Conservation (phyloP, 192 early-diverging fungal genomes). For the Dissophora globulifera region DNA sequence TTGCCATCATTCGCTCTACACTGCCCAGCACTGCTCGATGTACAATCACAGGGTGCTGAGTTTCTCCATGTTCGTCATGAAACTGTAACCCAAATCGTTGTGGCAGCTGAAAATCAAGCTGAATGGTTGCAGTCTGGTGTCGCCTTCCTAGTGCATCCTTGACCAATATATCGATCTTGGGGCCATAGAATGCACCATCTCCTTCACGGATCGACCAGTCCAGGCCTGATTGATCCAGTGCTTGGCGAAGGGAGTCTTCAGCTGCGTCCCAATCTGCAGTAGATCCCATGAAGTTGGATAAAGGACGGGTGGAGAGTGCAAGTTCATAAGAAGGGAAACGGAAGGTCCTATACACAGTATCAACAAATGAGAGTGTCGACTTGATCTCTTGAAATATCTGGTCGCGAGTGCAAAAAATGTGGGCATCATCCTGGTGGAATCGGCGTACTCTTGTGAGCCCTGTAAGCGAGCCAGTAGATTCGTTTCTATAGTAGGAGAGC, state of each 20-base stretch:
- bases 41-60: slow-evolving; percentile 89
- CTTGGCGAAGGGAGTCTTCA: slow-evolving; percentile 76
- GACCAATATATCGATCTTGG: slow-evolving; percentile 94
- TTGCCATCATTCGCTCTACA: slow-evolving; percentile 95
- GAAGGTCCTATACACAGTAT: slow-evolving; percentile 82
- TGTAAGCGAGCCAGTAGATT: slow-evolving; percentile 87
- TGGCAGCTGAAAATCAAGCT: slow-evolving; percentile 96
- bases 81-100: slow-evolving; percentile 85
- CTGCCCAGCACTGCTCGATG: slow-evolving; percentile 92
- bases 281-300: slow-evolving; percentile 76
- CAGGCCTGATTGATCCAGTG: slow-evolving; percentile 68
- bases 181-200: slow-evolving; percentile 97
- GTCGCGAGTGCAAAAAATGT: slow-evolving; percentile 89
- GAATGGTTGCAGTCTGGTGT: slow-evolving; percentile 96
- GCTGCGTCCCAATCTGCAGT: slow-evolving; percentile 82
- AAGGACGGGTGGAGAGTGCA: slow-evolving; percentile 84
- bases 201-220: slow-evolving; percentile 80
- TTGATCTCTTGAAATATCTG: slow-evolving; percentile 87
- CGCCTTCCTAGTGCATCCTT: slow-evolving; percentile 80
- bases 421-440: slow-evolving; percentile 98
- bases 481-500: slow-evolving; percentile 71
- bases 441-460: slow-evolving; percentile 92
- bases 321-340: slow-evolving; percentile 82
- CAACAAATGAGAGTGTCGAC: slow-evolving; percentile 78
- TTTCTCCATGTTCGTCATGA: slow-evolving; percentile 68